Base-by-base conservation (phyloP, 2,329 filamentous ascomycete genomes). In the Dactylellina leptospora region DNA sequence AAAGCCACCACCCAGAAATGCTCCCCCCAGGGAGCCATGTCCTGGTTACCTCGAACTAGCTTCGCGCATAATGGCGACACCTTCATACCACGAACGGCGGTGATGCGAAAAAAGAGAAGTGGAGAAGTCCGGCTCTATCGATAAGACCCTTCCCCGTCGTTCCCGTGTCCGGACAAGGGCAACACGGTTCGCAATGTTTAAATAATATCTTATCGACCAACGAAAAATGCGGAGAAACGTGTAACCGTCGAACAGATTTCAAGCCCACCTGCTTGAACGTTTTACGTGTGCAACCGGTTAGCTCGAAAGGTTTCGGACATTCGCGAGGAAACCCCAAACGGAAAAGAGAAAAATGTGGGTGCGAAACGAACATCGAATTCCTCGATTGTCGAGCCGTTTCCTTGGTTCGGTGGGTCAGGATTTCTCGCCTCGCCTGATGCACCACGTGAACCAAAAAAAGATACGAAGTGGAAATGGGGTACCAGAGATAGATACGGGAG, bases 51-150 rank as follows among this genome's bases (percentile, higher is more conserved):
- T 33, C 42, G 45, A 28, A n/a, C n/a, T n/a, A n/a, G n/a, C n/a
- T n/a, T n/a, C n/a, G 1, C 33, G 61, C 58, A 38, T 10, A 44
- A 66, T 66, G 61, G 61, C 61, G 61, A 66, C 61, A 66, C 13
- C 40, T 20, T 28, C 25, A 33, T 4, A 22, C n/a, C 25, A 45
- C 51, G 30, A 28, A 18, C 33, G 25, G n/a, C 3, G 5, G 22
- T 13, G 42, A 22, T 54, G 50, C 50, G 51, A 55, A 28, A 45
- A n/a, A n/a, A n/a, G n/a, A n/a, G n/a, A n/a, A 33, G 16, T 40
- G 20, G 25, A 25, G 18, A 55, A 28, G 18, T 28, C 20, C 16
- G 11, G 5, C 30, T 23, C 11, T 48, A 51, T 51, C 47, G 47
- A 51, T 51, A 51, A 51, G 45, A 47, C 42, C 3, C 3, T n/a